Conservation (phyloP, 164 flowering plant genomes). For the Aristolochia fimbriata region DNA sequence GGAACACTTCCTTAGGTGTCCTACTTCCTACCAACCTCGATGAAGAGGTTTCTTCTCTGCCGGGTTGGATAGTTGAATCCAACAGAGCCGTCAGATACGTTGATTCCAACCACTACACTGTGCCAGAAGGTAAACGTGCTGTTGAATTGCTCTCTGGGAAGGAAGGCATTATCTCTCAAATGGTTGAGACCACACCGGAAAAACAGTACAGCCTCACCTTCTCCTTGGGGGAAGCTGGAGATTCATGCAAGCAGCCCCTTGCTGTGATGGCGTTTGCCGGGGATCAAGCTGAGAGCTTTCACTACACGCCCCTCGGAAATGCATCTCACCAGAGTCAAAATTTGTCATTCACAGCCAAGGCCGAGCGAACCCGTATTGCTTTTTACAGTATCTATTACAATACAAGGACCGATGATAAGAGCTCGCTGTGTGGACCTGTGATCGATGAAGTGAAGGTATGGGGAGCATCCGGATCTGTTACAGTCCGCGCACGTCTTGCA, state of each 20-base stretch:
- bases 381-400: conserved; percentile 93
- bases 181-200: conserved; percentile 67
- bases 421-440: conserved; percentile 95
- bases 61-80: conserved; percentile 92
- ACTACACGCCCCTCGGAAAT: conserved; percentile 57
- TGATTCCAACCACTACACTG: conserved; percentile 66
- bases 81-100: conserved; percentile 83
- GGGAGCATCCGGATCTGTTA: conserved; percentile 32
- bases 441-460: conserved; percentile 85
- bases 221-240: conserved; percentile 67
- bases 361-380: conserved; percentile 81
- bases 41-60: conserved; percentile 67
- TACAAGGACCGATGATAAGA: conserved; percentile 72
- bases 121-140: conserved; percentile 82
- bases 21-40: conserved; percentile 92
- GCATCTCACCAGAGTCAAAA: conserved; percentile 36
- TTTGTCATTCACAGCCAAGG: conserved; percentile 84
- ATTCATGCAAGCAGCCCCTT: conserved; percentile 72
- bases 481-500: conserved; percentile 19
- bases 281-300: conserved; percentile 75
- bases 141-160: conserved; percentile 85
- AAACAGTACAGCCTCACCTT: conserved; percentile 54
- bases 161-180: conserved; percentile 94
- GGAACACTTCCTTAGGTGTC: conserved; percentile 71
- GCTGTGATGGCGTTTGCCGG: conserved; percentile 95